Evolutionary conservation across 345 rosid genomes (phyloP), one percentile per base, ranked within the genome.

Genomic region (Anacardium occidentale): DNA sequence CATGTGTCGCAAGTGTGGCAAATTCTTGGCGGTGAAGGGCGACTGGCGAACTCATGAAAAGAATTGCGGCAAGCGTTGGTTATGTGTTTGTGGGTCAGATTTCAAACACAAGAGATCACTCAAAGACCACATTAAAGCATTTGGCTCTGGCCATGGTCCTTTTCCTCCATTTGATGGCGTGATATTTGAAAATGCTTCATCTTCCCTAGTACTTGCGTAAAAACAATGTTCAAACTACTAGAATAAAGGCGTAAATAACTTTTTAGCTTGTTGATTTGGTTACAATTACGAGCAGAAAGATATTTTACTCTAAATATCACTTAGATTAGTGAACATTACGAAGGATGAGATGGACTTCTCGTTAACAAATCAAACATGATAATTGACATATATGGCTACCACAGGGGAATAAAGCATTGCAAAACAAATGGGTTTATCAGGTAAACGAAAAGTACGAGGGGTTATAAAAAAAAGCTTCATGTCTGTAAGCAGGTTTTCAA

Each of bases 21-120:
- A 93, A 77, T 83, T 62, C 25, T 80, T 90, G 69, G 98, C 97
- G 1, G 97, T 89, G 45, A 93, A 88, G 75, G 98, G 96, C 1
- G 98, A 93, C 76, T 91, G 98, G 96, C 75, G 96, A 40, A 93
- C 96, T 17, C 98, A 93, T 52, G 96, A 93, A 84, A 91, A 91
- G 72, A 90, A 91, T 50, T 93, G 98, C 34, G 96, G 97, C 11
- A 93, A 93, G 82, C 92, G 97, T 13, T 91, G 97, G 98, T 88
- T 90, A 48, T 93, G 98, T 75, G 71, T 84, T 22, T 93, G 96
- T 25, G 92, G 97, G 15, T 91, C 98, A 2, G 96, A 93, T 68
- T 90, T 93, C 81, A 93, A 91, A 85, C 98, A 91, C 74, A 91
- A 93, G 81, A 85, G 98, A 47, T 93, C 98, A 2, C 98, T 93